Percentiles rank a stretch among this genome's conserved stretches.
Conservation (phyloP, 306 rosid genomes). For the Cucumis hystrix region DNA sequence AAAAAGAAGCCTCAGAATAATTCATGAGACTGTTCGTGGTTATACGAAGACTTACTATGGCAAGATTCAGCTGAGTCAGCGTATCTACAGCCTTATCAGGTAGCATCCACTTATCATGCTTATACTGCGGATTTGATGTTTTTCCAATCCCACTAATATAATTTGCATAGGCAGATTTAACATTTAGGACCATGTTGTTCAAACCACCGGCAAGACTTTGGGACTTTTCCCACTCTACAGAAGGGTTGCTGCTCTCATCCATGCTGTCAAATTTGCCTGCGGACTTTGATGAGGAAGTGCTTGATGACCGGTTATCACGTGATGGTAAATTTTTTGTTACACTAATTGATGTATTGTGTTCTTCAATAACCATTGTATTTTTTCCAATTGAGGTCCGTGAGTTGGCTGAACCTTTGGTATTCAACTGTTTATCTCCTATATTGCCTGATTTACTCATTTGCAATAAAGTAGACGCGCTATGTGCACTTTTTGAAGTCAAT, state of each 20-base stretch:
- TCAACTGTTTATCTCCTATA: slow-evolving; percentile 13
- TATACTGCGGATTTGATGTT: slow-evolving; percentile 28
- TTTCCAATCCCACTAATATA: slow-evolving; percentile 25
- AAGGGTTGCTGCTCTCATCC: slow-evolving; percentile 28
- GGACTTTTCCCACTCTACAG: slow-evolving; percentile 24
- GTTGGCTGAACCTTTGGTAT: slow-evolving; percentile 19
- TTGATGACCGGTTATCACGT: slow-evolving; percentile 23
- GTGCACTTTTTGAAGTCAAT: not conserved
- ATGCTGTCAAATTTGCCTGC: slow-evolving; percentile 21
- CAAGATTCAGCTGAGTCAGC: slow-evolving; percentile 86
- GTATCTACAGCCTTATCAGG: slow-evolving; percentile 61
- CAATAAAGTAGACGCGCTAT: not conserved
- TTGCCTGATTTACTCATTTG: slow-evolving; percentile 18
- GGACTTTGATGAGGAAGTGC: slow-evolving; percentile 26
- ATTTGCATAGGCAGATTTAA: slow-evolving; percentile 37
- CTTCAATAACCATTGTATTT: slow-evolving; percentile 3
- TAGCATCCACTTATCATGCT: slow-evolving; percentile 89
- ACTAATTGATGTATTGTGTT: slow-evolving; percentile 16
- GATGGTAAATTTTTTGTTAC: slow-evolving; percentile 16
- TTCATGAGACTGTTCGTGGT: not conserved
- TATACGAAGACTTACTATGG: slow-evolving; percentile 32
- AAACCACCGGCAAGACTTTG: slow-evolving; percentile 36
- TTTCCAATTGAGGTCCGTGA: slow-evolving; percentile 1
- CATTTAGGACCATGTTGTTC: slow-evolving; percentile 25
- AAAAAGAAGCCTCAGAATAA: not conserved